These are phyloP conservation scores for Karstenula rhodostoma DNA, from an alignment of 2,329 filamentous ascomycete genomes.

Conservation along the genomic window DNA sequence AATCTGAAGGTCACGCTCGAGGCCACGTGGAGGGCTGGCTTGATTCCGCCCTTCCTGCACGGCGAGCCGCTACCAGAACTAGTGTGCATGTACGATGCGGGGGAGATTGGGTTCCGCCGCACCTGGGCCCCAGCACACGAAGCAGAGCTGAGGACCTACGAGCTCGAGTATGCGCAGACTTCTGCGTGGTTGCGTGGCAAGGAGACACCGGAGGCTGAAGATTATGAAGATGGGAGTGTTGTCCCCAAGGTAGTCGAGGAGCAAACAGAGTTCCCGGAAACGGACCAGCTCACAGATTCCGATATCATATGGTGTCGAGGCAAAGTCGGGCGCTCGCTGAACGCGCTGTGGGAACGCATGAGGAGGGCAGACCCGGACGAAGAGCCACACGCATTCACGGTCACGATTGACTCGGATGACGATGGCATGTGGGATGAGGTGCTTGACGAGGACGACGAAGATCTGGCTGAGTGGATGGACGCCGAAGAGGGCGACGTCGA, in stretches of 20 bases:
- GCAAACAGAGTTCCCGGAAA: constrained; percentile 26
- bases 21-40: constrained; percentile 25
- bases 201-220: background rate
- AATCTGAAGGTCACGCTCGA: constrained; percentile 39
- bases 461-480: background rate
- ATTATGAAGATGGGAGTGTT: background rate
- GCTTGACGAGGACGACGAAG: background rate
- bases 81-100: constrained; percentile 39
- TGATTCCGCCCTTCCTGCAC: constrained; percentile 46
- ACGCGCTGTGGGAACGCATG: constrained; percentile 16
- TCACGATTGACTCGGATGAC: background rate
- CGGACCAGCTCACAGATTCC: constrained; percentile 30
- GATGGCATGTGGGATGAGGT: background rate
- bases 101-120: constrained; percentile 56
- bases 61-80: constrained; percentile 35
- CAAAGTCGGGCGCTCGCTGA: constrained; percentile 21
- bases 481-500: background rate
- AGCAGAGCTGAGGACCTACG: background rate
- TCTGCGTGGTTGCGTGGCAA: background rate
- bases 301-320: constrained; percentile 27
- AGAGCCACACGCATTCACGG: background rate
- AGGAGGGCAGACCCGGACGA: background rate
- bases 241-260: background rate
- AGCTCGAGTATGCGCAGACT: background rate
- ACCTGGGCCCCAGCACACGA: constrained; percentile 6